Base-by-base conservation (phyloP, 345 rosid genomes). In the Hypericum androsaemum region DNA sequence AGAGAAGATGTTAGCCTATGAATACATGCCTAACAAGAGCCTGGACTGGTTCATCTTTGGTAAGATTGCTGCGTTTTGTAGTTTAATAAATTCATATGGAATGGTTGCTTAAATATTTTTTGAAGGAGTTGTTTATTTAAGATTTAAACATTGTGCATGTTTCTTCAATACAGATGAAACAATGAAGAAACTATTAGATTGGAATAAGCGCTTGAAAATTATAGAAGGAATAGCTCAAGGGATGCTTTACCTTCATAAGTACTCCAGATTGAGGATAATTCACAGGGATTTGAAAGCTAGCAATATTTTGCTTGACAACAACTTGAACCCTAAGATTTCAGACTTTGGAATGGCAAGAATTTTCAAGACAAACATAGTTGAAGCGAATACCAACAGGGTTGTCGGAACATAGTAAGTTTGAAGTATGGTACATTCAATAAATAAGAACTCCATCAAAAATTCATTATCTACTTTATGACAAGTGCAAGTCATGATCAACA, bases 221-320 rank as follows among this genome's bases (percentile, higher is more conserved):
- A 46, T 46, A 3, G 50, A 46, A 14, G 50, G 50, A 5, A 46
- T 46, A 46, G 50, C 50, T 4, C 32, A 46, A 46, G 50, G 50
- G 12, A 3, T 46, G 50, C 10, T 46, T 17, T 46, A 46, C 28
- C 50, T 46, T 2, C 50, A 46, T 16, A 46, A 46, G 22, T 46
- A 46, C 28, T 46, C 50, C 10, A 46, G 50, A 46, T 15, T 46
- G 16, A 46, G 50, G 50, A 46, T 46, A 9, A 46, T 46, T 13
- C 50, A 46, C 50, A 46, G 50, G 6, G 50, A 46, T 13, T 13
- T 46, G 50, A 46, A 46, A 46, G 50, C 50, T n/a, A 46, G 50
- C 22, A 46, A 46, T 16, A 46, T 46, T 13, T 46, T 46, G 10
- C 50, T 46, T 10, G 50, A 46, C 8, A 16, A 14, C 1, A 14